phyloP scores from a whole-genome alignment of 1,139 yeast genomes.

The Debaryomyces fabryi region DNA sequence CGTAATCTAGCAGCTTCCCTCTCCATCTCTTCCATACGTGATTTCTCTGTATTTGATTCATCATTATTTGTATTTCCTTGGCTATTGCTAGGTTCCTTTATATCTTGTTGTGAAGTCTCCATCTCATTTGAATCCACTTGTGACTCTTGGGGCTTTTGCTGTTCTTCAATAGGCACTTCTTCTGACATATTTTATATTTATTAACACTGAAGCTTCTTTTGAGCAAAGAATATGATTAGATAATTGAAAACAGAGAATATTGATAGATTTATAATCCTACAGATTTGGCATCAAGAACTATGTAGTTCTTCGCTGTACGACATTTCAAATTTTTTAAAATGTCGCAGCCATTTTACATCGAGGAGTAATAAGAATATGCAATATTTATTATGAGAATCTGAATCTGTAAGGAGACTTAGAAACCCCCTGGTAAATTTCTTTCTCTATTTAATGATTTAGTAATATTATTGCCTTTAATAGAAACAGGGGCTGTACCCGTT shows the following conservation, averaged over 20 bases:
- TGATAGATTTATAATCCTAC: background rate
- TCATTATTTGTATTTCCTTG: conserved; percentile 15
- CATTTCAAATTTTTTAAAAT: background rate
- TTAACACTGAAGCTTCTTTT: background rate
- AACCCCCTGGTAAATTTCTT: conserved; percentile 36
- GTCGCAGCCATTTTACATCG: background rate
- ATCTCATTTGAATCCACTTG: background rate
- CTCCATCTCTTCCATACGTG: conserved; percentile 29
- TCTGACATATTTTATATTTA: conserved; percentile 21
- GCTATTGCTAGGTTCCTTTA: background rate
- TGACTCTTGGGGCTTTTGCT: conserved; percentile 12
- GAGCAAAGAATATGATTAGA: background rate
- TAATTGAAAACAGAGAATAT: background rate
- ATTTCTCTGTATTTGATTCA: conserved; percentile 15
- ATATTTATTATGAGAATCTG: background rate
- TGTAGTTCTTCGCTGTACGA: conserved; percentile 1
- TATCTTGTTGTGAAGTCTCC: background rate
- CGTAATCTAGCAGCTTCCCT: conserved; percentile 31
- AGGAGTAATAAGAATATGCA: background rate
- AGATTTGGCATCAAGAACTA: background rate
- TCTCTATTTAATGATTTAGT: conserved; percentile 33
- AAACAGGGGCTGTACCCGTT: conserved; percentile 18
- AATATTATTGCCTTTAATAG: conserved; percentile 26
- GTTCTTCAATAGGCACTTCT: conserved; percentile 20
- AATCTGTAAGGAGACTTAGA: background rate